These are phyloP conservation scores for Hyphopichia pseudoburtonii DNA, from an alignment of 1,139 yeast species.

Conservation along the genomic window DNA sequence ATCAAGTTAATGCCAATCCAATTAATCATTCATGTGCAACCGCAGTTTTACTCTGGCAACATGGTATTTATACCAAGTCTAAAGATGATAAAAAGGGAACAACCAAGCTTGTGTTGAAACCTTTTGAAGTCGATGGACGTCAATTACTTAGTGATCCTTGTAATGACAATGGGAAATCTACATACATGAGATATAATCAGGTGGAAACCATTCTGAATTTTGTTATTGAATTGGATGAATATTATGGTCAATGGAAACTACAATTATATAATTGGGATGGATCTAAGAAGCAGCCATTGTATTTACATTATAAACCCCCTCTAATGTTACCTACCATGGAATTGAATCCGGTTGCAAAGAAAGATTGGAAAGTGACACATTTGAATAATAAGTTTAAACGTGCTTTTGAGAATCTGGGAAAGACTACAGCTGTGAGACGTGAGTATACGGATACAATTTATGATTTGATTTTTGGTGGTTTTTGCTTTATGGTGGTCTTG, in stretches of 20 bases:
- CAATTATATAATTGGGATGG: conserved; percentile 29
- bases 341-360: too few relatives aligned
- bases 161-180: conserved; percentile 15
- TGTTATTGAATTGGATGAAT: conserved; percentile 22
- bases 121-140: conserved; percentile 30
- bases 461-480: too few relatives aligned
- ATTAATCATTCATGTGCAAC: conserved; percentile 26
- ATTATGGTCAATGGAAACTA: conserved; percentile 21
- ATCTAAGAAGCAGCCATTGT: conserved; percentile 28
- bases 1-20: conserved; percentile 24
- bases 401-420: conserved; percentile 3
- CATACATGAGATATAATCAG: conserved; percentile 24
- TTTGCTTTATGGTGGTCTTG: too few relatives aligned
- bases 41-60: conserved; percentile 31
- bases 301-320: conserved; percentile 29
- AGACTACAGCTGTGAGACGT: background rate
- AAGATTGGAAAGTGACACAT: too few relatives aligned
- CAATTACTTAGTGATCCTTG: conserved; percentile 33
- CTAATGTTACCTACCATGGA: conserved; percentile 28
- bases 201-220: conserved; percentile 19
- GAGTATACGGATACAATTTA: too few relatives aligned
- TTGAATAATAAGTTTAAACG: background rate
- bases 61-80: conserved; percentile 21
- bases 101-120: conserved; percentile 15
- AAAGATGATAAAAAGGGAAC: conserved; percentile 16